Percentiles rank a stretch among this genome's conserved stretches.
These are phyloP conservation scores for Phytopythium vexans DNA, from an alignment of 352 stramenopile species.

Conservation along the genomic window DNA sequence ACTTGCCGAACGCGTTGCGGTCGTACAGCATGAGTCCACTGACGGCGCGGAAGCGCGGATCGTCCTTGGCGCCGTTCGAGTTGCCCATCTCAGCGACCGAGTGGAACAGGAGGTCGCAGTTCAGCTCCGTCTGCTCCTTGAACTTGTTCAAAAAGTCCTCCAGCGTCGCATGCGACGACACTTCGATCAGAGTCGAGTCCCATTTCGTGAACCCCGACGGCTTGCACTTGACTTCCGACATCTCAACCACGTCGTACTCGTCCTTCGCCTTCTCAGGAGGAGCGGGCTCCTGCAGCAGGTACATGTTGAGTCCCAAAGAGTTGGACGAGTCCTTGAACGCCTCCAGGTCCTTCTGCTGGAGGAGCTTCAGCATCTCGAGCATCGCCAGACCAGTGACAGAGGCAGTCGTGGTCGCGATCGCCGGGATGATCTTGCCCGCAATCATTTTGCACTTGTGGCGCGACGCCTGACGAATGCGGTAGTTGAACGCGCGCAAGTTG, in stretches of 20 bases:
- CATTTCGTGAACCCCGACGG: conserved; percentile 90
- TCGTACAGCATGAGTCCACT: conserved; percentile 87
- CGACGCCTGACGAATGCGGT: conserved; percentile 78
- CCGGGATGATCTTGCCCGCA: conserved; percentile 99
- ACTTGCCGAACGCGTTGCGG: conserved; percentile 73
- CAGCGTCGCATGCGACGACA: conserved; percentile 65
- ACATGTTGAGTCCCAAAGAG: conserved; percentile 91
- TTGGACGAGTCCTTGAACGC: conserved; percentile 93
- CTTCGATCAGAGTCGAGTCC: conserved; percentile 82
- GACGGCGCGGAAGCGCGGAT: conserved; percentile 58
- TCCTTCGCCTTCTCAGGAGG: conserved; percentile 85
- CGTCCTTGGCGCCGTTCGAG: conserved; percentile 49
- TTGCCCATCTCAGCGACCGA: conserved; percentile 67
- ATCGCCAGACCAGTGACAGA: conserved; percentile 98
- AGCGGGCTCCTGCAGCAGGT: conserved; percentile 89
- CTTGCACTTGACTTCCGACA: conserved; percentile 86
- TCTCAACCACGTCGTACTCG: conserved; percentile 89
- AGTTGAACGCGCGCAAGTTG: conserved; percentile 94
- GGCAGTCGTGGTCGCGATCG: conserved; percentile 99
- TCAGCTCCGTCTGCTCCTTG: conserved; percentile 67
- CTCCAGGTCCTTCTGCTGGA: conserved; percentile 86
- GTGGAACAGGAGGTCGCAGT: conserved; percentile 84
- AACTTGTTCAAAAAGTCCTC: conserved; percentile 65
- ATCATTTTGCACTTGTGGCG: conserved; percentile 97
- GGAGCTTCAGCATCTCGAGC: conserved; percentile 84